Evolutionary conservation across 148 eudicot genomes (phyloP), one percentile per base, ranked within the genome.

Genomic region (Pharnaceum exiguum): DNA sequence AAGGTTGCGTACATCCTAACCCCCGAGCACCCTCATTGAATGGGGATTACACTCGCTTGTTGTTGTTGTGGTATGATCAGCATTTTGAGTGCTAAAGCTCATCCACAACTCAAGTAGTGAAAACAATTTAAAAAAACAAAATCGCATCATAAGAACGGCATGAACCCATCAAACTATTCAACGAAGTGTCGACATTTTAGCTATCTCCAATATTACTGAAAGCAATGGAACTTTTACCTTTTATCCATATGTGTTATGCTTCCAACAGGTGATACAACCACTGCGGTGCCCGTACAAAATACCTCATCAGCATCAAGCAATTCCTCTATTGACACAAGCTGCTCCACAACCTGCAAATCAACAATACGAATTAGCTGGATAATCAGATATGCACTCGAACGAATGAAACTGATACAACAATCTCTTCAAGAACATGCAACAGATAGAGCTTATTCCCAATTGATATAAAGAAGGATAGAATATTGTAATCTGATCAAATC

Each of bases 271-370:
- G 87, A 88, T 52, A 93, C 79, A 38, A 93, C 98, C 43, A 93
- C 99, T 26, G 96, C 99, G 18, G 99, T 93, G 73, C 96, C 99
- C 12, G 96, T 93, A 64, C 95, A 89, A 63, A 93, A 93, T 43
- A 93, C 96, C 79, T 93, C 99, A 79, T 93, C 99, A 11, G 99
- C 99, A 70, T 84, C 71, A 23, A 88, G 91, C 72, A 93, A 74
- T 59, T 93, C 81, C 12, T 93, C 96, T 46, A 88, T 91, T 5
- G 91, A 38, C 51, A 93, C 87, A 51, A 35, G 75, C 38, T 80
- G 81, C 71, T 93, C 99, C 68, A 66, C 86, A 49, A 86, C 96
- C 96, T 88, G 57, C 62, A 83, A 18, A 56, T 31, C 33, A 61
- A n/a, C 37, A 58, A 35, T 25, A 47, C 39, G 58, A 62, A 28